Conservation (phyloP, 2,329 filamentous ascomycete genomes). For the Cladosporium austrohemisphaericum region DNA sequence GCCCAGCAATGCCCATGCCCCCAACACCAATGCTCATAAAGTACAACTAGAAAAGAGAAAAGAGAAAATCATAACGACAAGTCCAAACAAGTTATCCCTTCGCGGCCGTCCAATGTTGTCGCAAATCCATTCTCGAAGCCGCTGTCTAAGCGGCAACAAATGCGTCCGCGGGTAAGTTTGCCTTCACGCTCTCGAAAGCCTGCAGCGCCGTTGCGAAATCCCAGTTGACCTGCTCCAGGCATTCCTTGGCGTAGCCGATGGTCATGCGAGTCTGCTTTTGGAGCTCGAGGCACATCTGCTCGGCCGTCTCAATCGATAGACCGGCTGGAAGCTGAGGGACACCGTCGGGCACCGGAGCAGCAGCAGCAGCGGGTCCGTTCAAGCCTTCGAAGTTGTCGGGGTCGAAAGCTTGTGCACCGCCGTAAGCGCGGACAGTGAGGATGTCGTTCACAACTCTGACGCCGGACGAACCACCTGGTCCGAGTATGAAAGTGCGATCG, state of each 20-base stretch:
- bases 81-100: no score
- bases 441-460: conserved; percentile 78
- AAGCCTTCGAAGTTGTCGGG: conserved; percentile 34
- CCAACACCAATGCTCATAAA: conserved; percentile 13
- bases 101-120: conserved; percentile 2
- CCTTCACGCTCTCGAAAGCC: conserved; percentile 73
- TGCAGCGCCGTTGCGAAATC: conserved; percentile 70
- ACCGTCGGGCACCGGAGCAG: conserved; percentile 15
- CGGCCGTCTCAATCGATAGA: conserved; percentile 30
- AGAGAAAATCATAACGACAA: no score
- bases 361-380: conserved; percentile 19
- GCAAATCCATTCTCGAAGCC: conserved; percentile 1
- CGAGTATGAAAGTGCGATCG: conserved; percentile 74
- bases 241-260: conserved; percentile 72
- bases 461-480: conserved; percentile 64
- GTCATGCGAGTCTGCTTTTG: conserved; percentile 78
- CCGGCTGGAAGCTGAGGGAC: conserved; percentile 26
- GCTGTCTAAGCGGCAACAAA: conserved; percentile 26
- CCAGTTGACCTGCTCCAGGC: conserved; percentile 75
- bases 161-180: conserved; percentile 40
- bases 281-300: conserved; percentile 66
- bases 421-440: conserved; percentile 67
- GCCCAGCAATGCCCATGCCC: conserved; percentile 2
- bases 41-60: not conserved
- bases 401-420: conserved; percentile 52